Base-by-base conservation (phyloP, 495 filamentous ascomycete species). In the Penicillium antarcticum region DNA sequence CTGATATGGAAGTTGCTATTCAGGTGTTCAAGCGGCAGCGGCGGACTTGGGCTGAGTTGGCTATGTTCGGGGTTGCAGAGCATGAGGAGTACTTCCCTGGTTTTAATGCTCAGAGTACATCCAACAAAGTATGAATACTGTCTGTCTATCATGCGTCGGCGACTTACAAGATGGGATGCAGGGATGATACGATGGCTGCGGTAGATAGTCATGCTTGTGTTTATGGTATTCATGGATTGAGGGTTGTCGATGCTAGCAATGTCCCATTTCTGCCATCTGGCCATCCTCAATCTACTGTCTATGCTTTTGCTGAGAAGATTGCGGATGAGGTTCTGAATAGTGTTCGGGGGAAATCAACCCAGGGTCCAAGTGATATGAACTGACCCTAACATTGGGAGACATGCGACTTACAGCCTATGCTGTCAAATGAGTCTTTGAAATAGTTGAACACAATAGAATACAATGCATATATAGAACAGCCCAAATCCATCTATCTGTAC, bases 281-380 rank as follows among this genome's bases (percentile, higher is more conserved):
- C 0, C 79, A 83, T 63, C 80, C 79, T 5, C 58, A 70, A 56
- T 44, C 69, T 3, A 69, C 62, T 3, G 63, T 79, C 34, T 81
- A 76, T 64, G 69, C 67, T 47, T 56, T 83, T 9, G 80, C 80
- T 3, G 80, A 83, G 68, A 84, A 83, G 67, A 79, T 82, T 62
- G 75, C 73, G n/a, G 69, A 72, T 41, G 70, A 70, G 41, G 79
- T 83, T 23, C 31, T 64, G 42, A 37, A 36, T 5, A n/a, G n/a
- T 9, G 5, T 1, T 5, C 16, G 16, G 21, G 10, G 2, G 23
- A 21, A 38, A 8, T 10, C 5, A 4, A 13, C 7, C 11, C 36
- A 48, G 26, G 11, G 9, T 34, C 5, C 3, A 9, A 18, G 14
- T 13, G 41, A 45, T 33, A 29, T 39, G 36, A 23, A n/a, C 23